Percentiles rank a stretch among this genome's conserved stretches.
phyloP scores from a whole-genome alignment of 441 rosid genomes.

The Daphne laureola region DNA sequence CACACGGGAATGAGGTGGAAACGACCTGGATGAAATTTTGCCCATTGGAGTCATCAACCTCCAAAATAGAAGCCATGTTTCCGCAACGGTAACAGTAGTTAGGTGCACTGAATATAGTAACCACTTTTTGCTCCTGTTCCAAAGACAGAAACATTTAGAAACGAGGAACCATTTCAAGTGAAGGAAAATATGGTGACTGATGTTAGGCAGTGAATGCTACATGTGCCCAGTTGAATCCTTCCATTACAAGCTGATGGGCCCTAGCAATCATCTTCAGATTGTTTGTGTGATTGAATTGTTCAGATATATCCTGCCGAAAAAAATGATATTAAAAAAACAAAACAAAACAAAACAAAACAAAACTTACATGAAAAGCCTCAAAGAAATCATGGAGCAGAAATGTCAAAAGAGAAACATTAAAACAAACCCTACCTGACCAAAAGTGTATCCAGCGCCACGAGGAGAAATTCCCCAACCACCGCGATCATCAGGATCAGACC shows the following conservation, averaged over 20 bases:
- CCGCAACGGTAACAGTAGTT: slow-evolving; percentile 73
- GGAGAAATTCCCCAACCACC: slow-evolving; percentile 79
- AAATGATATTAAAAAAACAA: neutral
- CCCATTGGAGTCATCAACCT: slow-evolving; percentile 61
- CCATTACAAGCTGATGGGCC: slow-evolving; percentile 86
- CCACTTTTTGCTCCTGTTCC: slow-evolving; percentile 70
- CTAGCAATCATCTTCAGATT: slow-evolving; percentile 58
- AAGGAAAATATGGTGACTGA: slow-evolving; percentile 3
- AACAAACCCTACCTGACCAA: slow-evolving; percentile 46
- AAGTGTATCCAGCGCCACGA: slow-evolving; percentile 72
- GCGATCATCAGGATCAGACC: slow-evolving; percentile 77
- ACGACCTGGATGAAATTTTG: slow-evolving; percentile 61
- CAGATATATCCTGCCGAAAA: slow-evolving; percentile 57
- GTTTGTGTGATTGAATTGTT: slow-evolving; percentile 66
- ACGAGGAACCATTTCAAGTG: neutral
- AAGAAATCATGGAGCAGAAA: slow-evolving; percentile 2
- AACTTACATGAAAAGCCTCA: slow-evolving; percentile 3
- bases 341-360: too few relatives aligned
- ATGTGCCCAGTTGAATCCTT: slow-evolving; percentile 77
- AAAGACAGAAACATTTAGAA: slow-evolving; percentile 10
- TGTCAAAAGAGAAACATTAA: neutral
- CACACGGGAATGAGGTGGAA: neutral
- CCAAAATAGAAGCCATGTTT: slow-evolving; percentile 72
- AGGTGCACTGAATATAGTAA: slow-evolving; percentile 66
- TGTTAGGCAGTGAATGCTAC: slow-evolving; percentile 22